phyloP scores from a whole-genome alignment of 2,329 filamentous ascomycete genomes.

The Diaporthe vexans region DNA sequence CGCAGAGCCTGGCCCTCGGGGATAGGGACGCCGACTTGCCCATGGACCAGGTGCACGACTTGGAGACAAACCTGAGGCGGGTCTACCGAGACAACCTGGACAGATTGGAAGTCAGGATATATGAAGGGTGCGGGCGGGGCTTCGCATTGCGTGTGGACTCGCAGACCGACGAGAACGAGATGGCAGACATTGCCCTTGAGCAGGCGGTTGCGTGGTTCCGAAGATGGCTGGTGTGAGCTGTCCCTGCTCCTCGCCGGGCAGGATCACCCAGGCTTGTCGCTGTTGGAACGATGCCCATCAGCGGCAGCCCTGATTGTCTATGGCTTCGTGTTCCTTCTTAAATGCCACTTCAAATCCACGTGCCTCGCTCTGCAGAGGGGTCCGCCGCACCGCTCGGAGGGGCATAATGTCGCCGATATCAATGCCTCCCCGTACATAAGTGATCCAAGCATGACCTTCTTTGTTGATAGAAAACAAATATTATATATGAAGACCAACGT shows the following conservation, averaged over 20 bases:
- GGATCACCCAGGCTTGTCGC: neutral
- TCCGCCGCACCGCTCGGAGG: too few species aligned
- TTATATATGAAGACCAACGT: neutral
- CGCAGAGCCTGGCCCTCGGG: constrained; percentile 45
- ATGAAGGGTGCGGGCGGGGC: constrained; percentile 45
- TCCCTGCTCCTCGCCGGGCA: neutral
- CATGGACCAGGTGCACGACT: constrained; percentile 34
- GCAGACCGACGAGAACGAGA: constrained; percentile 35
- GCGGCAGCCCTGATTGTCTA: neutral
- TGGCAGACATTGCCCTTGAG: constrained; percentile 36
- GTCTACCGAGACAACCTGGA: constrained; percentile 37
- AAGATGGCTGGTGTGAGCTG: constrained; percentile 26
- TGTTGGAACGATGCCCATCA: too few species aligned
- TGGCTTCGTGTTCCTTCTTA: neutral
- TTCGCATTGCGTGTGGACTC: constrained; percentile 46
- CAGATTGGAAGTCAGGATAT: constrained; percentile 41
- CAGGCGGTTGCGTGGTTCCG: constrained; percentile 40
- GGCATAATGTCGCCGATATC: neutral
- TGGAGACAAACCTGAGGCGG: constrained; percentile 41
- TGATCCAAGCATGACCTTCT: neutral
- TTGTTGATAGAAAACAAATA: neutral
- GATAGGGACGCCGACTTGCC: constrained; percentile 44
- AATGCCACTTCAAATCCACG: neutral
- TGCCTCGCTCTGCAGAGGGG: neutral
- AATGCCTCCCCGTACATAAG: neutral